Base-by-base conservation (phyloP, 139 green algal genomes). In the Volvox reticuliferus region DNA sequence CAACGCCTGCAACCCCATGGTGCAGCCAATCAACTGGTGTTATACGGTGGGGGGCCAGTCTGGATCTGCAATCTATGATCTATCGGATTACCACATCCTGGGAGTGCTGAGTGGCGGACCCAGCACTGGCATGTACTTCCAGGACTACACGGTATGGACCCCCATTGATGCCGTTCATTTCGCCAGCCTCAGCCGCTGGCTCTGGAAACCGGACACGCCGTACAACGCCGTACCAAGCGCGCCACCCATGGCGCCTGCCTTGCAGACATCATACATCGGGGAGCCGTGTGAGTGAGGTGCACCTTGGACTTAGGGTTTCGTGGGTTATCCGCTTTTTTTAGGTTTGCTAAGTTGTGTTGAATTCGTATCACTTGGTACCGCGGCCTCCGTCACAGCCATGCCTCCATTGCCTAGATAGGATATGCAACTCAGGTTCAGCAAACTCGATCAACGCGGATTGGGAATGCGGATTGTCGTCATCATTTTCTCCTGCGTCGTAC, bases 51-150 rank as follows among this genome's bases (percentile, higher is more conserved):
- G 88, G 2, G 92, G 92, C 12, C 89, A 93, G 26, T 89, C 73
- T 24, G 92, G 92, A 0, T 91, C 92, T 16, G 79, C 92, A 1
- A 90, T 94, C 69, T 94, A 82, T 30, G 92, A 94, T 37, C 1
- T 79, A 13, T 28, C 82, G 22, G 79, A 90, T 22, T 92, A 80
- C 79, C 69, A 88, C 55, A 90, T 91, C 20, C 73, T 94, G 71
- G 92, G 92, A 1, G 89, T 92, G 36, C 75, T 94, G 1, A 63
- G 63, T 16, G 92, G 89, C 20, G 89, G 92, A 26, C 84, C 79
- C 13, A 81, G 16, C 0, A 36, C n/a, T 0, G 68, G 83, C 22
- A 84, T 83, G 21, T 85, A 81, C 22, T 80, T 33, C 21, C 13
- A 22, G 3, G 67, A 88, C 24, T 67, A 91, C 26, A 88, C 80